phyloP scores from a whole-genome alignment of 179 eudicot genomes.

The Spinacia oleracea region DNA sequence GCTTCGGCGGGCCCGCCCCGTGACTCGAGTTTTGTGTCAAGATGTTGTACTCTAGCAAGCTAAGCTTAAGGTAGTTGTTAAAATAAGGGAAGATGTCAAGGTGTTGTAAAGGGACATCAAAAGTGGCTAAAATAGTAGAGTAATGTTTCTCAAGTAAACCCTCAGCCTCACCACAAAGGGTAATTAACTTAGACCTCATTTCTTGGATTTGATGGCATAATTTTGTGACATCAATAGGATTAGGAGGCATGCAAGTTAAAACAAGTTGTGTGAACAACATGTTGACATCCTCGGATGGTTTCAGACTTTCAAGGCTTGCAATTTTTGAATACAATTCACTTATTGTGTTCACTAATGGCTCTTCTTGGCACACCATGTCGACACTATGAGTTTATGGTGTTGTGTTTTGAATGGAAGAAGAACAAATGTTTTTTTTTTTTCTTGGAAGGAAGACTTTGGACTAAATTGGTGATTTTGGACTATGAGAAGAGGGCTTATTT shows the following conservation, averaged over 20 bases:
- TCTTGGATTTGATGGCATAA: conserved; percentile 43
- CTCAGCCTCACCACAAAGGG: conserved; percentile 69
- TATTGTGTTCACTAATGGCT: conserved; percentile 49
- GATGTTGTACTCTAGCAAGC: conserved; percentile 53
- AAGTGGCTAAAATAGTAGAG: conserved; percentile 46
- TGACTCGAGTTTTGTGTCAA: conserved; percentile 32
- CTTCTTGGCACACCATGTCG: conserved; percentile 66
- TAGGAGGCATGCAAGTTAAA: conserved; percentile 55
- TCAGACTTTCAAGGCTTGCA: conserved; percentile 48
- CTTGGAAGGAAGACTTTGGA: conserved; percentile 11
- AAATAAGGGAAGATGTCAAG: conserved; percentile 60
- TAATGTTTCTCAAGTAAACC: conserved; percentile 66
- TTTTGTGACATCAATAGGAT: conserved; percentile 52
- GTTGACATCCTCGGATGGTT: conserved; percentile 73
- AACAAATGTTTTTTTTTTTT: conserved; percentile 9
- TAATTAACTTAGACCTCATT: conserved; percentile 58
- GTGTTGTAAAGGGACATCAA: conserved; percentile 53
- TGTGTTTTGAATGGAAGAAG: neutral
- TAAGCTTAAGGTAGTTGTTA: conserved; percentile 59
- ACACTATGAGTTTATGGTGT: conserved; percentile 49
- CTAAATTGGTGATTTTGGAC: conserved; percentile 21
- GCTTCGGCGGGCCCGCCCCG: conserved; percentile 41
- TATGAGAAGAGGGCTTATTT: conserved; percentile 38
- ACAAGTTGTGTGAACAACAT: conserved; percentile 68
- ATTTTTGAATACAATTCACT: conserved; percentile 50